Evolutionary conservation across 1,139 yeast species (phyloP), one percentile per base, ranked within the genome.

Genomic region (Hemisphaericaspora xylanilytica): DNA sequence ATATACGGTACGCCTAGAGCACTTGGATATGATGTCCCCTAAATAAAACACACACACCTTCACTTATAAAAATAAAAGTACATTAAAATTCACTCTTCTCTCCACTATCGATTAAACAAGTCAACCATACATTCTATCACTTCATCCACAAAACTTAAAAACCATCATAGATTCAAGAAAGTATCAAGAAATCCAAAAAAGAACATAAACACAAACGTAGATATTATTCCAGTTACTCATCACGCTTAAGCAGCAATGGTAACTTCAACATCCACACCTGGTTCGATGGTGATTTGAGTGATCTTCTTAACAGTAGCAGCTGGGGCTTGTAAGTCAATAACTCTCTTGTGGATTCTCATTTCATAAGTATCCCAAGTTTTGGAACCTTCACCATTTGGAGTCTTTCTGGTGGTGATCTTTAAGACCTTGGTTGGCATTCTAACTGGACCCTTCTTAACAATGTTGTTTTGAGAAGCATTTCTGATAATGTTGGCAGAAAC

Each of bases 361-460:
- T 94, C 98, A 75, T 83, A 94, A 64, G 95, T 78, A 73, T 94
- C 99, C 97, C 97, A 94, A 65, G 99, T 94, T 90, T 94, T 92
- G 64, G 98, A 92, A 90, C 99, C 99, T 81, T 94, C 97, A 90
- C 99, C 99, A 75, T 94, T 94, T 67, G 99, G 99, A 69, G 98
- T 85, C 89, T 94, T 94, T 87, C 99, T 90, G 86, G 99, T 92
- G 79, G 96, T 82, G 79, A 94, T 82, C 78, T 86, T 89, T 70
- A 94, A 86, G 61, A 86, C 95, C 85, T 90, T 94, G 77, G 98
- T 94, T 79, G 99, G 99, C 80, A 94, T 78, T 85, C 98, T 88
- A 68, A 94, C 96, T 61, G 98, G 98, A 66, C 99, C 99, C 81
- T 88, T 87, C 81, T 84, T 86, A 73, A 80, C 81, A 65, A 88